phyloP scores from a whole-genome alignment of 129 eudicot genomes.

The Erigeron canadensis region DNA sequence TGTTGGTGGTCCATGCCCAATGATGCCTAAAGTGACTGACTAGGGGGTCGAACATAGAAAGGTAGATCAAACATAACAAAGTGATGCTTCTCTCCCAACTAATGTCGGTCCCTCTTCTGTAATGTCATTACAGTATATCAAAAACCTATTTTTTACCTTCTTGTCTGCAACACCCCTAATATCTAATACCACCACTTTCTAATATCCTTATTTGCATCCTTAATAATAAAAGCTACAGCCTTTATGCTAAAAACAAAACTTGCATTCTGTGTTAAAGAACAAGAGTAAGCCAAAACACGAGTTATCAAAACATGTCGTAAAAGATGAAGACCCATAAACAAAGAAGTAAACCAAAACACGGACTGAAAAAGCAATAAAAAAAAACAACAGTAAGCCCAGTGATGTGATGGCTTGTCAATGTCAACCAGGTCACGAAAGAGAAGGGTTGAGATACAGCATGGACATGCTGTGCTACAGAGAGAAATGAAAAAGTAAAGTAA shows the following conservation, averaged over 20 bases:
- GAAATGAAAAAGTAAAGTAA: too few species aligned
- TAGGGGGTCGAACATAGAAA: too few species aligned
- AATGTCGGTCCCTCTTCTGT: background rate
- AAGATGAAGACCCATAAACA: background rate
- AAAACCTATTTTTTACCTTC: background rate
- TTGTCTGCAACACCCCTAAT: too few species aligned
- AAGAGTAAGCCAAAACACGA: background rate
- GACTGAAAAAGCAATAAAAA: background rate
- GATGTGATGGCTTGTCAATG: background rate
- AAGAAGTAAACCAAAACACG: background rate
- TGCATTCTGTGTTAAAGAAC: too few species aligned
- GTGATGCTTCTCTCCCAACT: background rate
- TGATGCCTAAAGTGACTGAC: too few species aligned
- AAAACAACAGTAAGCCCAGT: background rate
- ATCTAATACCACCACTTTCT: background rate
- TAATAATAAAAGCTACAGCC: background rate
- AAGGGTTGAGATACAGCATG: background rate
- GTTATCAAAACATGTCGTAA: background rate
- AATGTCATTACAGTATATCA: background rate
- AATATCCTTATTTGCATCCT: slow-evolving; percentile 9
- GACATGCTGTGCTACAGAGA: background rate
- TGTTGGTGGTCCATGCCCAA: too few species aligned
- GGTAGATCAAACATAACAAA: background rate
- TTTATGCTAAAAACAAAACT: too few species aligned
- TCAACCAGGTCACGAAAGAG: background rate